These are phyloP conservation scores for Cylindrotheca closterium DNA, from an alignment of 108 stramenopile genomes.

Conservation along the genomic window DNA sequence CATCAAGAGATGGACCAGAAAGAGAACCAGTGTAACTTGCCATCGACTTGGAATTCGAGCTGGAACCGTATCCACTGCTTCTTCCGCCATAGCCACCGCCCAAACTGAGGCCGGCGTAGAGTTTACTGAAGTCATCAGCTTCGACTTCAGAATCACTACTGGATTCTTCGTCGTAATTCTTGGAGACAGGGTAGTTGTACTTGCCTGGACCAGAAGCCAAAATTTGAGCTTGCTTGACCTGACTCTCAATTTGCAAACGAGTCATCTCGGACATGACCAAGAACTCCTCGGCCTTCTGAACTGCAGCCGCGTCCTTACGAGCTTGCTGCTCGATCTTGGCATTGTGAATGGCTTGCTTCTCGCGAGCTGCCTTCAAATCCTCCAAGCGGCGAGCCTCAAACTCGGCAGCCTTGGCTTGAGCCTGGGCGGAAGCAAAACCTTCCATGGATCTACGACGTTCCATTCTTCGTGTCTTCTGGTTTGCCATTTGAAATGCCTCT, in stretches of 20 bases:
- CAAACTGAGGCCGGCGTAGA: no score
- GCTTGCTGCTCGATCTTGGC: not conserved
- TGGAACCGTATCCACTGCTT: no score
- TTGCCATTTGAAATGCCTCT: not conserved
- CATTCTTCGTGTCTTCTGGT: not conserved
- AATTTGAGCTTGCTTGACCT: not conserved
- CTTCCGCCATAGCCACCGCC: no score
- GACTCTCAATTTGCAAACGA: not conserved
- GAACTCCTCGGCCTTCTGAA: not conserved
- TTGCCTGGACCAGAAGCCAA: not conserved
- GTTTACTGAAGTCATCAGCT: no score
- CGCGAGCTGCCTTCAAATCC: not conserved
- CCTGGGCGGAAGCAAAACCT: not conserved
- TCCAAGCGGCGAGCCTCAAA: not conserved
- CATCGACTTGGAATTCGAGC: no score
- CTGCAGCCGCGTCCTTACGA: not conserved
- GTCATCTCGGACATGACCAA: not conserved
- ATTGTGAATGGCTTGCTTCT: not conserved
- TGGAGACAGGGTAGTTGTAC: conserved; percentile 10
- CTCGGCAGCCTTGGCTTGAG: not conserved
- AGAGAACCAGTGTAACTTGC: no score
- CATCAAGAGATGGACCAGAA: no score
- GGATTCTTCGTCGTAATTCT: no score
- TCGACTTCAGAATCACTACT: no score
- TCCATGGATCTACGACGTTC: not conserved